These are phyloP conservation scores for Emergomyces orientalis DNA, from an alignment of 2,329 filamentous ascomycete species.

Conservation along the genomic window DNA sequence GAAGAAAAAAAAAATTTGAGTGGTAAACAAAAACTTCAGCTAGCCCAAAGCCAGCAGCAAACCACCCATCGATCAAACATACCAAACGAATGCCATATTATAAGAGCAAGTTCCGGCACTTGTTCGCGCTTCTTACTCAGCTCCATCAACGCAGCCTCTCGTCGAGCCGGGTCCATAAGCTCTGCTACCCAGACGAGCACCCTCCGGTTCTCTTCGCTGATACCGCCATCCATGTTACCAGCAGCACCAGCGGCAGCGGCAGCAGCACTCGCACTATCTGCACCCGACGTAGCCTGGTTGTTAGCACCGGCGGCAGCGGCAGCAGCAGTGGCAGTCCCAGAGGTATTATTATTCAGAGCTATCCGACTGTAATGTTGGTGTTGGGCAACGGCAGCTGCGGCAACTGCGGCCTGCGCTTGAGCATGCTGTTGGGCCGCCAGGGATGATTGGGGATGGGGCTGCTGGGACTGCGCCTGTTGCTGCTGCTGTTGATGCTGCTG, in stretches of 20 bases:
- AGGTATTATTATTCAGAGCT: constrained; percentile 53
- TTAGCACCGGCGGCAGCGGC: constrained; percentile 33
- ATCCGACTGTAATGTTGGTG: constrained; percentile 62
- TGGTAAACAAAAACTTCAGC: neutral
- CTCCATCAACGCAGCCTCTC: constrained; percentile 86
- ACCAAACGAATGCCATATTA: constrained; percentile 98
- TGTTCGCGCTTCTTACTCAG: constrained; percentile 98
- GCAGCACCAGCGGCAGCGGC: constrained; percentile 33
- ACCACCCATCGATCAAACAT: constrained; percentile 26
- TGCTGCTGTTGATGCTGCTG: constrained; percentile 37
- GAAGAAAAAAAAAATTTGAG: neutral
- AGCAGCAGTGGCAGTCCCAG: constrained; percentile 13
- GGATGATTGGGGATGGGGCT: constrained; percentile 30
- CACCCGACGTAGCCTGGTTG: constrained; percentile 18
- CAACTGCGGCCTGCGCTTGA: constrained; percentile 42
- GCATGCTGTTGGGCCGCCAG: constrained; percentile 27
- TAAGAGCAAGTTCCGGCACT: constrained; percentile 89
- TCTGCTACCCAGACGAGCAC: constrained; percentile 92
- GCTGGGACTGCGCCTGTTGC: constrained; percentile 25
- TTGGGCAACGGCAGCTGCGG: constrained; percentile 34
- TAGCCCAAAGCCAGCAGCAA: neutral
- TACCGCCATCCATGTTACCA: constrained; percentile 51
- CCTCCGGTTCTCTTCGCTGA: constrained; percentile 83
- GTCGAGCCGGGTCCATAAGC: constrained; percentile 73
- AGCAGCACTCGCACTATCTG: neutral